A percentile compares a stretch with the other conserved stretches of the same genome.
Evolutionary conservation across 768 basidiomycete species (phyloP).

Genomic region (Suillus discolor): DNA sequence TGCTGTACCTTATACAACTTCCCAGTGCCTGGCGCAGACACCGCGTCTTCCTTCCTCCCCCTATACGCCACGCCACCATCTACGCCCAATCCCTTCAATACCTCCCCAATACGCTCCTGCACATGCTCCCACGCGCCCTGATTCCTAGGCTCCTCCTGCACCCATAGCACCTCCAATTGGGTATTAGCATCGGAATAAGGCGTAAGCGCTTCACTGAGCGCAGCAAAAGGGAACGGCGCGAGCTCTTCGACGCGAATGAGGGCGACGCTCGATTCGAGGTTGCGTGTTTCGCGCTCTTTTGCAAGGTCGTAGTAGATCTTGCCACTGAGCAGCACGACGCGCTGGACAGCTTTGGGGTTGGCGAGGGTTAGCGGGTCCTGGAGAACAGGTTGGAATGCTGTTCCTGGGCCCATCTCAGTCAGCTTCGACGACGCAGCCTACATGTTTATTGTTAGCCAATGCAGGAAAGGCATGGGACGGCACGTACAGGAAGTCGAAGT

Average conservation of each 20-base stretch:
- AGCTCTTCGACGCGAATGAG: conserved; percentile 85
- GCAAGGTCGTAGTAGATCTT: conserved; percentile 89
- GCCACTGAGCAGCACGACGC: conserved; percentile 76
- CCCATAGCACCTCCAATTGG: conserved; percentile 48
- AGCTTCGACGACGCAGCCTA: conserved; percentile 78
- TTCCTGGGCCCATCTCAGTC: conserved; percentile 58
- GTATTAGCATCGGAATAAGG: conserved; percentile 49
- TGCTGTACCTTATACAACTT: conserved; percentile 69
- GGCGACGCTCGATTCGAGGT: conserved; percentile 54
- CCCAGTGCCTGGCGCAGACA: conserved; percentile 80
- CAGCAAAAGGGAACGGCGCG: conserved; percentile 81
- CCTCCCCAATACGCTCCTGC: conserved; percentile 49
- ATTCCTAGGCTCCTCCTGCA: conserved; percentile 89
- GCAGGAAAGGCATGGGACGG: not conserved
- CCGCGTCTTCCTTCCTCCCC: conserved; percentile 71
- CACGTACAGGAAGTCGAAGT: conserved; percentile 68
- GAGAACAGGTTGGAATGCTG: conserved; percentile 69
- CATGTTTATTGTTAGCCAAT: not conserved
- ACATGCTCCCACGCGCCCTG: conserved; percentile 83
- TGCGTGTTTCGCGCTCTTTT: conserved; percentile 60
- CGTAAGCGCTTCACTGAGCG: conserved; percentile 47
- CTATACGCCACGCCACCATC: conserved; percentile 47
- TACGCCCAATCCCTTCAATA: conserved; percentile 46
- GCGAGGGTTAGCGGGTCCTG: conserved; percentile 43
- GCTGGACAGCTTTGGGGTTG: conserved; percentile 41